Base-by-base conservation (phyloP, 2,329 filamentous ascomycete genomes). In the Venturia asperata region DNA sequence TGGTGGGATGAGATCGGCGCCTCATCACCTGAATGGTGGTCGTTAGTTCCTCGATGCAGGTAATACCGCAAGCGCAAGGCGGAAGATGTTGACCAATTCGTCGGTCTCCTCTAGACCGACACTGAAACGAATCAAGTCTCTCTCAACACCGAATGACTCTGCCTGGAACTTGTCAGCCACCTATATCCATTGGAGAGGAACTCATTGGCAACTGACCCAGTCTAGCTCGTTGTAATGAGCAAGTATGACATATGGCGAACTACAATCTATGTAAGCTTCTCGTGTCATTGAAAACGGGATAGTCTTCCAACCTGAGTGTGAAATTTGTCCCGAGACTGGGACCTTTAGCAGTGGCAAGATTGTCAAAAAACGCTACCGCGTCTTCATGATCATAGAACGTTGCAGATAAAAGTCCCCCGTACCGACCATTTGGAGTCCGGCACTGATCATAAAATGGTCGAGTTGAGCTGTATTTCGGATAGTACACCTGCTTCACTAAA, bases 241-340 rank as follows among this genome's bases (percentile, higher is more conserved):
- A 41, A 99, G 77, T 42, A 99, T 80, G 27, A 94, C 91, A 74
- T 96, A 99, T 0, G 94, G 94, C 61, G 88, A 96, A 66, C 88
- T 83, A 10, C 11, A 3, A 61, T 70, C 63, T 10, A 56, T 5
- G 21, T 63, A 27, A 63, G 62, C 37, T 24, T 27, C 24, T 27
- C 39, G 37, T 61, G 11, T 19, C 15, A 30, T 17, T 41, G 37
- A 17, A 17, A 10, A 56, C 2, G 24, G 2, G 5, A 37, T 3
- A 19, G 19, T 19, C 17, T 58, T 34, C 58, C 39, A 15, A 82
- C 80, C 79, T 88, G 45, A 99, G 80, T 0, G 94, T 97, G 74
- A 99, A 99, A 76, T 99, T 99, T 0, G 94, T 97, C 1, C 94
- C 94, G 62, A 99, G 80, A 76, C 92, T 97, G 0, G 94, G 94